A percentile compares a stretch with the other conserved stretches of the same genome.
Evolutionary conservation across 2,329 filamentous ascomycete species (phyloP).

Genomic region (Teratosphaeria pseudoeucalypti): DNA sequence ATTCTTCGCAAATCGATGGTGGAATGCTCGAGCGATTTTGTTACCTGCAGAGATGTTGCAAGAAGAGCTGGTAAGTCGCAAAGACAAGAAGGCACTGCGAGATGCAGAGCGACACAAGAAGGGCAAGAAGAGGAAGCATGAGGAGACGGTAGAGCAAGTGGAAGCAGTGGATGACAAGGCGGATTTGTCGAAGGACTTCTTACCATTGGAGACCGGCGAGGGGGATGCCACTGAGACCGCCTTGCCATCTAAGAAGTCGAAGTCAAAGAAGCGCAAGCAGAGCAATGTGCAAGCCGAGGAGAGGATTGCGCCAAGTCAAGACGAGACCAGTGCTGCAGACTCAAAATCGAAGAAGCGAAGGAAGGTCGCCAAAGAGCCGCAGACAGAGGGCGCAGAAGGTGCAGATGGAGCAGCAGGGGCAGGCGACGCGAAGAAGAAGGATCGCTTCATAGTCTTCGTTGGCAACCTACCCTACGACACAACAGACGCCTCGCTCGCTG

Average conservation of each 20-base stretch:
- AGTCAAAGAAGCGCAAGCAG: constrained; percentile 17
- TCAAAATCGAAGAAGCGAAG: constrained; percentile 10
- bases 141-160: constrained; percentile 6
- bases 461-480: constrained; percentile 84
- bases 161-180: constrained; percentile 15
- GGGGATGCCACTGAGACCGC: constrained; percentile 3
- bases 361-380: constrained; percentile 9
- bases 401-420: constrained; percentile 3
- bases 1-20: neutral
- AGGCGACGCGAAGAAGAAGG: constrained; percentile 27
- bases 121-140: constrained; percentile 26
- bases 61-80: constrained; percentile 18
- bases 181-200: constrained; percentile 9
- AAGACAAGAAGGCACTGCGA: constrained; percentile 27
- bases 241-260: constrained; percentile 4
- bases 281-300: neutral
- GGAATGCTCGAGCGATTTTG: neutral
- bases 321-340: neutral
- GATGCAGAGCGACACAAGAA: constrained; percentile 25
- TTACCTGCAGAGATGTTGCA: constrained; percentile 14
- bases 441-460: constrained; percentile 69
- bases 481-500: constrained; percentile 55
- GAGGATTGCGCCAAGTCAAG: neutral
- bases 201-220: constrained; percentile 6
- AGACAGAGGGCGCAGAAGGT: constrained; percentile 11